These are phyloP conservation scores for Mycena filopes DNA, from an alignment of 768 basidiomycete genomes.

Conservation along the genomic window DNA sequence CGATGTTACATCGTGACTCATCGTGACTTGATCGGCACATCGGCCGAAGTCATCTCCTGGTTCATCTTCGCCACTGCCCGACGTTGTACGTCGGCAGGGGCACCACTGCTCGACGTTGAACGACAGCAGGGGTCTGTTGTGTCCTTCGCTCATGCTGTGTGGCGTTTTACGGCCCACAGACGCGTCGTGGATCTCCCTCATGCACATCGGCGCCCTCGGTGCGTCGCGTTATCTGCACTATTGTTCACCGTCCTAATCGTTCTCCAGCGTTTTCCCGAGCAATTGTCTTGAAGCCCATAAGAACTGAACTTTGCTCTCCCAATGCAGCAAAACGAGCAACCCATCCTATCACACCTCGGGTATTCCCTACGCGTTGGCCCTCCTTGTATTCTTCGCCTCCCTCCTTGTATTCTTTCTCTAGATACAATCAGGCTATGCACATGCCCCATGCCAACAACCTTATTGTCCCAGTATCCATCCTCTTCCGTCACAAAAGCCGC, in stretches of 20 bases:
- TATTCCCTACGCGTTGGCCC: slow-evolving; percentile 17
- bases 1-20: slow-evolving; percentile 3
- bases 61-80: neutral
- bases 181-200: neutral
- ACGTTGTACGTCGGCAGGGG: slow-evolving; percentile 25
- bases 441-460: slow-evolving; percentile 8
- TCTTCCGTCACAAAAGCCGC: slow-evolving; percentile 11
- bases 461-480: slow-evolving; percentile 14
- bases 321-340: slow-evolving; percentile 8
- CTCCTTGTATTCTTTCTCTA: slow-evolving; percentile 18
- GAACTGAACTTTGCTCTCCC: neutral
- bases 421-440: slow-evolving; percentile 7
- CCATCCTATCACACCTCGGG: neutral
- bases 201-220: slow-evolving; percentile 14
- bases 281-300: slow-evolving; percentile 24
- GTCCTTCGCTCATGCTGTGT: slow-evolving; percentile 2
- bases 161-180: too few relatives aligned
- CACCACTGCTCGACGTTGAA: too few relatives aligned
- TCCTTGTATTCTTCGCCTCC: slow-evolving; percentile 12
- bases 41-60: too few relatives aligned
- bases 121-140: too few relatives aligned
- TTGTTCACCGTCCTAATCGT: slow-evolving; percentile 23
- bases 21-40: slow-evolving; percentile 32
- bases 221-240: slow-evolving; percentile 10
- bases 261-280: too few relatives aligned